phyloP scores from a whole-genome alignment of 352 stramenopile genomes.

The Globisporangium spinosum region DNA sequence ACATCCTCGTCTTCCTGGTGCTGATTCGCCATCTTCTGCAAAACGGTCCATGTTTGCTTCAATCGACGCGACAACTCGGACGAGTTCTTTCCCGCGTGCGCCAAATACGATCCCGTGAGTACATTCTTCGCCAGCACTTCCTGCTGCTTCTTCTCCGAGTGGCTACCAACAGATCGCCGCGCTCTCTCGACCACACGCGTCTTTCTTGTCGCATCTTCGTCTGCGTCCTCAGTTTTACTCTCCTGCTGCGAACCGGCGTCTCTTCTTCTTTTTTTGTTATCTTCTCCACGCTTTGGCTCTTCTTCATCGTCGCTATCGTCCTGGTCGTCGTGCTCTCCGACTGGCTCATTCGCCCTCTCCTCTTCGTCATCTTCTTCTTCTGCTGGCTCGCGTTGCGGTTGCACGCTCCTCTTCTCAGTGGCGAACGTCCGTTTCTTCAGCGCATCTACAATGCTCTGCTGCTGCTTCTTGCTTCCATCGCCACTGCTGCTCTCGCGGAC shows the following conservation, averaged over 20 bases:
- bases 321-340: background rate
- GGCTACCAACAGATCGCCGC: conserved; percentile 5
- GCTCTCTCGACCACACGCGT: background rate
- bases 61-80: conserved; percentile 45
- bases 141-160: conserved; percentile 13
- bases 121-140: conserved; percentile 1
- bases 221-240: background rate
- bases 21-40: conserved; percentile 38
- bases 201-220: background rate
- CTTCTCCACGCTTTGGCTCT: background rate
- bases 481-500: background rate
- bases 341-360: background rate
- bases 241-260: background rate
- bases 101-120: conserved; percentile 23
- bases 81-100: conserved; percentile 27
- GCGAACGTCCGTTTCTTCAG: background rate
- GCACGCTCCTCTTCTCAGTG: background rate
- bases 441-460: background rate
- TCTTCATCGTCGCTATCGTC: background rate
- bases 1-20: conserved; percentile 45
- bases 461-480: background rate
- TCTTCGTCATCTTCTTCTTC: background rate
- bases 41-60: conserved; percentile 42
- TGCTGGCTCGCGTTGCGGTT: background rate
- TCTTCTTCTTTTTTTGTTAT: background rate